Percentiles rank a stretch among this genome's conserved stretches.
phyloP scores from a whole-genome alignment of 371 early-diverging fungal genomes.

The Circinella umbellata region DNA sequence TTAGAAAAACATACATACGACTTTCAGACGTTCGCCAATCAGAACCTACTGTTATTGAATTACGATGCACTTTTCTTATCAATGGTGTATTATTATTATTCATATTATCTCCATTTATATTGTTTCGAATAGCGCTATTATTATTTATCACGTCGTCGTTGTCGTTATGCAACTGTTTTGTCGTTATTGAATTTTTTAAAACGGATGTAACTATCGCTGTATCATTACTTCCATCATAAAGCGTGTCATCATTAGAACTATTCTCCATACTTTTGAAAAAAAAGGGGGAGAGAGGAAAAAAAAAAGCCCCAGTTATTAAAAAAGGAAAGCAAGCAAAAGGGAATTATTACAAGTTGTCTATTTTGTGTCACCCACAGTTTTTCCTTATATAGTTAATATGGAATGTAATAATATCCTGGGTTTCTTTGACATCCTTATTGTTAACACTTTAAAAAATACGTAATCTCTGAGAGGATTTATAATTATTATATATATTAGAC shows the following conservation, averaged over 20 bases:
- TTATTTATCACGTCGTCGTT: background rate
- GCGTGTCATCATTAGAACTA: constrained; percentile 8
- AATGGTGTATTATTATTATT: background rate
- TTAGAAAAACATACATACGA: constrained; percentile 19
- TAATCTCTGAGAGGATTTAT: too few species aligned
- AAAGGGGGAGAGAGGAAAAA: too few species aligned
- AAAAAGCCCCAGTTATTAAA: too few species aligned
- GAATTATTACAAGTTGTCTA: too few species aligned
- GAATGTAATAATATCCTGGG: too few species aligned
- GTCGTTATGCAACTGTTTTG: background rate
- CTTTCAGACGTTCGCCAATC: constrained; percentile 12
- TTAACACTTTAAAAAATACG: too few species aligned
- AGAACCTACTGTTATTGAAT: background rate
- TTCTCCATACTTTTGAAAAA: background rate
- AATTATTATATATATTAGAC: too few species aligned
- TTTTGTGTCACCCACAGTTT: too few species aligned
- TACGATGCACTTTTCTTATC: background rate
- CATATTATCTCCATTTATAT: background rate
- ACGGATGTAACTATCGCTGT: background rate
- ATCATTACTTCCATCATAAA: constrained; percentile 1
- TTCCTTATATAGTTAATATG: too few species aligned
- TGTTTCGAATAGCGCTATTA: background rate
- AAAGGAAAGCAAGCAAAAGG: too few species aligned
- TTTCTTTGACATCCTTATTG: too few species aligned
- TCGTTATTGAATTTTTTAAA: background rate